Evolutionary conservation across 2,329 filamentous ascomycete species (phyloP).

Genomic region (Beauveria australis): DNA sequence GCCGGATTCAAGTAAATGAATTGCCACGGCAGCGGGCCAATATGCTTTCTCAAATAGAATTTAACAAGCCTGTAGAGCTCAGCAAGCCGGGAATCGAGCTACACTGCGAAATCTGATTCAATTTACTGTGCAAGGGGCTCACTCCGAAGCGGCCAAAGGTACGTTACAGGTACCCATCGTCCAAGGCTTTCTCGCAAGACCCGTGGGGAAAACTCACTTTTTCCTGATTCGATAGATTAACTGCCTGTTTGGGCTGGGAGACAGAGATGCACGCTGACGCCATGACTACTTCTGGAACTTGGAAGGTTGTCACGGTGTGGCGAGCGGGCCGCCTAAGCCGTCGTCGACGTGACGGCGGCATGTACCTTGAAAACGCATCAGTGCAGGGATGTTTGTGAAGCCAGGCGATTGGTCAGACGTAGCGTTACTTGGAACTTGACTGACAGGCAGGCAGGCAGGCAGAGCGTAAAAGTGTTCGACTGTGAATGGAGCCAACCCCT

Average conservation of each 20-base stretch:
- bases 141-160: slow-evolving; percentile 5
- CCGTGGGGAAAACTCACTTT: neutral
- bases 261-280: slow-evolving; percentile 18
- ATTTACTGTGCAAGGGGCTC: neutral
- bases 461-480: neutral
- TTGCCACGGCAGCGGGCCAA: neutral
- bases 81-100: neutral
- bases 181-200: neutral
- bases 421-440: neutral
- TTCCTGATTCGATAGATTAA: slow-evolving; percentile 5
- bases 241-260: slow-evolving; percentile 6
- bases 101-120: neutral
- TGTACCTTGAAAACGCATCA: neutral
- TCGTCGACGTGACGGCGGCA: neutral
- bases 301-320: neutral
- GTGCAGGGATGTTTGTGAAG: neutral
- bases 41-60: neutral
- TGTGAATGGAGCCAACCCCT: neutral
- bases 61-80: neutral
- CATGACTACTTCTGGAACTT: slow-evolving; percentile 14
- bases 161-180: slow-evolving; percentile 6
- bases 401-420: neutral
- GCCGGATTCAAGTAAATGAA: slow-evolving; percentile 7
- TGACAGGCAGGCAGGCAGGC: neutral
- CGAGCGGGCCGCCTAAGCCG: neutral